phyloP scores from a whole-genome alignment of 1,284 basidiomycete genomes.

The Sanguinoderma infundibulare region DNA sequence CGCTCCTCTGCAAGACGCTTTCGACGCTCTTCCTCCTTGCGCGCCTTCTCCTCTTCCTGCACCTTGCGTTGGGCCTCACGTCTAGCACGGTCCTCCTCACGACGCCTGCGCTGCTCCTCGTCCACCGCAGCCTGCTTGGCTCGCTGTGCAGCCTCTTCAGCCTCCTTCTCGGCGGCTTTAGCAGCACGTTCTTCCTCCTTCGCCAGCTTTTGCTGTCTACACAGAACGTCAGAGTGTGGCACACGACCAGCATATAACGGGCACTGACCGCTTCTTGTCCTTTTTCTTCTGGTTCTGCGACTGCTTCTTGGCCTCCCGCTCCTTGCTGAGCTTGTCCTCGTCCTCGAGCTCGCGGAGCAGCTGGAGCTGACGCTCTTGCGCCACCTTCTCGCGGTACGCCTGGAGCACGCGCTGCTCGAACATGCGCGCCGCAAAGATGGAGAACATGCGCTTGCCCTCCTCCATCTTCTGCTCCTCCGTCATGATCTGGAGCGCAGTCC shows the following conservation, averaged over 20 bases:
- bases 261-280: slow-evolving; percentile 86
- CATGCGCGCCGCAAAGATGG: slow-evolving; percentile 99
- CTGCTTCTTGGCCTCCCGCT: slow-evolving; percentile 91
- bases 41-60: slow-evolving; percentile 78
- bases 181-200: slow-evolving; percentile 90
- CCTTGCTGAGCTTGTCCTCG: slow-evolving; percentile 62
- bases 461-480: slow-evolving; percentile 95
- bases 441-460: slow-evolving; percentile 99
- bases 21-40: slow-evolving; percentile 80
- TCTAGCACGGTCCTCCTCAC: slow-evolving; percentile 73
- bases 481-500: slow-evolving; percentile 52
- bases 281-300: slow-evolving; percentile 99
- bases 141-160: slow-evolving; percentile 76
- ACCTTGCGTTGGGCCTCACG: slow-evolving; percentile 78
- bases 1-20: slow-evolving; percentile 75
- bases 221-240: slow-evolving; percentile 12
- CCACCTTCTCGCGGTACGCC: slow-evolving; percentile 41
- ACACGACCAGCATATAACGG: slow-evolving; percentile 7
- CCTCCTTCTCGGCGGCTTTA: slow-evolving; percentile 81
- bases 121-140: slow-evolving; percentile 69
- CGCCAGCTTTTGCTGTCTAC: slow-evolving; percentile 86
- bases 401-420: slow-evolving; percentile 97
- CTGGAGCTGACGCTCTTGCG: slow-evolving; percentile 55
- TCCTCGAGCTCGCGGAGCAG: slow-evolving; percentile 61
- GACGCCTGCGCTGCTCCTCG: slow-evolving; percentile 67